A percentile compares a stretch with the other conserved stretches of the same genome.
These are phyloP conservation scores for Psilocybe cyanescens DNA, from an alignment of 768 basidiomycete species.

Conservation along the genomic window DNA sequence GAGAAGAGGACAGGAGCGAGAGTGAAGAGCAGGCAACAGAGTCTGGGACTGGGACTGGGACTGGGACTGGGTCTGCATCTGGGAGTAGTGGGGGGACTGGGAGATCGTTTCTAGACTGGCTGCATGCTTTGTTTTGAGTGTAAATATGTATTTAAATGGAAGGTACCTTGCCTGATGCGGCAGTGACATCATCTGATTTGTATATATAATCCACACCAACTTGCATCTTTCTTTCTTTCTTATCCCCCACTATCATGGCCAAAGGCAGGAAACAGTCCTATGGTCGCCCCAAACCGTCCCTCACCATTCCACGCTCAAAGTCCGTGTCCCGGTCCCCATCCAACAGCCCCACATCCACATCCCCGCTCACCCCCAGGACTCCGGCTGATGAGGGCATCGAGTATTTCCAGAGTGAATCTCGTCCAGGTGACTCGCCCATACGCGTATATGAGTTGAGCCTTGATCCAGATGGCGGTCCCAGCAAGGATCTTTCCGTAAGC, in stretches of 20 bases:
- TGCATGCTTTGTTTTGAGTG: slow-evolving; percentile 17
- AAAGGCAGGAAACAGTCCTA: slow-evolving; percentile 28
- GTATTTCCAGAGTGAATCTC: slow-evolving; percentile 71
- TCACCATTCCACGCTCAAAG: slow-evolving; percentile 32
- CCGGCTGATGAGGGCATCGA: slow-evolving; percentile 93
- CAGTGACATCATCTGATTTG: slow-evolving; percentile 18
- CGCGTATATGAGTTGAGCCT: slow-evolving; percentile 86
- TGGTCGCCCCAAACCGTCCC: slow-evolving; percentile 30
- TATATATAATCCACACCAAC: background rate
- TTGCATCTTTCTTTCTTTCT: slow-evolving; percentile 10
- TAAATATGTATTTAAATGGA: slow-evolving; percentile 7
- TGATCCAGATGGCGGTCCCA: slow-evolving; percentile 90
- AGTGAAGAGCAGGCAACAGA: background rate
- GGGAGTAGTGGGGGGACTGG: slow-evolving; percentile 5
- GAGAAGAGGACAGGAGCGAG: slow-evolving; percentile 17
- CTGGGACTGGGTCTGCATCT: background rate
- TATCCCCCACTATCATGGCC: slow-evolving; percentile 16
- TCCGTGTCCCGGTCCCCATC: slow-evolving; percentile 25
- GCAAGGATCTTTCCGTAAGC: slow-evolving; percentile 80
- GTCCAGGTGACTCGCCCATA: slow-evolving; percentile 63
- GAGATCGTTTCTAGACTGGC: slow-evolving; percentile 14
- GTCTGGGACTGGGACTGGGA: background rate
- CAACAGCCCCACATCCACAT: slow-evolving; percentile 29
- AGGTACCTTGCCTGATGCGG: slow-evolving; percentile 8
- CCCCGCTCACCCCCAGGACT: slow-evolving; percentile 72